A percentile compares a stretch with the other conserved stretches of the same genome.
These are phyloP conservation scores for Hypomyces perniciosus DNA, from an alignment of 2,329 filamentous ascomycete genomes.

Conservation along the genomic window DNA sequence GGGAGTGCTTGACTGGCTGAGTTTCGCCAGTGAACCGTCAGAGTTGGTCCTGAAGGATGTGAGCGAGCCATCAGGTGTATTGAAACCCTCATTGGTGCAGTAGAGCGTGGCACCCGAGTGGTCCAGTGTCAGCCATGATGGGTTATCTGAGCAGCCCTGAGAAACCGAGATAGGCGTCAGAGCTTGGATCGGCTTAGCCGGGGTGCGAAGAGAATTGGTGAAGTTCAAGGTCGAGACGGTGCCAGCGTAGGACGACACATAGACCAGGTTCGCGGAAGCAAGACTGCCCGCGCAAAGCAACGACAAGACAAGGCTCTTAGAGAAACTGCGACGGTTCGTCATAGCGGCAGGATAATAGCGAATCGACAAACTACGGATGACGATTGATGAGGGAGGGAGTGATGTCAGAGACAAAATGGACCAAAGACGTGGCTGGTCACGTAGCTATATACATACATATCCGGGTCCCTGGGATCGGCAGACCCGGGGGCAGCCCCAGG, in stretches of 20 bases:
- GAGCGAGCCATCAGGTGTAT: conserved; percentile 42
- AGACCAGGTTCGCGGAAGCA: conserved; percentile 36
- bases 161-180: conserved; percentile 39
- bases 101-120: conserved; percentile 44
- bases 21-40: conserved; percentile 33
- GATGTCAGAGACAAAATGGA: no score
- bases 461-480: no score
- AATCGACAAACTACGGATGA: no score
- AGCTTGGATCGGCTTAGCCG: conserved; percentile 19
- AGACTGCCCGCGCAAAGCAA: conserved; percentile 18
- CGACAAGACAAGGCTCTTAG: conserved; percentile 12
- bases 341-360: background rate
- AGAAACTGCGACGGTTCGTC: conserved; percentile 1
- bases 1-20: conserved; percentile 30
- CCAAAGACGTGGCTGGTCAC: no score
- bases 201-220: conserved; percentile 15
- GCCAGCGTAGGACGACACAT: conserved; percentile 44
- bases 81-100: conserved; percentile 54
- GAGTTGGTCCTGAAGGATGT: conserved; percentile 31
- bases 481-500: no score
- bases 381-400: no score
- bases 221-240: conserved; percentile 43
- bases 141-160: conserved; percentile 45
- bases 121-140: conserved; percentile 57
- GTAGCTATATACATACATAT: no score